Conservation (phyloP, 1,139 yeast species). For the Entelexis paramagnoliae region DNA sequence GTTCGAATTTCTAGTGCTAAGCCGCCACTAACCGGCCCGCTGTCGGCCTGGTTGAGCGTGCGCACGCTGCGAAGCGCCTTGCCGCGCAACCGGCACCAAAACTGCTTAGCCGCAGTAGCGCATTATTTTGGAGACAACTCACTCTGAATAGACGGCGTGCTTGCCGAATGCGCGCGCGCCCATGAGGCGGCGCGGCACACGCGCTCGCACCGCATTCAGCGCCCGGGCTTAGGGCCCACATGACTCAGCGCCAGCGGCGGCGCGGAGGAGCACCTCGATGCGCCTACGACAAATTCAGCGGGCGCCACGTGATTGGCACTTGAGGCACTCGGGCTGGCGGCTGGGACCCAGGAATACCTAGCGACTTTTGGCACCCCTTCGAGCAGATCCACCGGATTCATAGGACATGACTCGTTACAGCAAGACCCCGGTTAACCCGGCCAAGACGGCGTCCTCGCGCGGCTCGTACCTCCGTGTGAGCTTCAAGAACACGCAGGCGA, state of each 20-base stretch:
- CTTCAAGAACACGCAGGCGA: conserved; percentile 99
- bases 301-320: not conserved
- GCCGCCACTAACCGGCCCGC: no score
- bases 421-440: conserved; percentile 98
- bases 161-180: no score
- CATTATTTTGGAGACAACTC: no score
- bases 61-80: no score
- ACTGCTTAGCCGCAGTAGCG: no score
- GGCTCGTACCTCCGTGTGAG: conserved; percentile 99
- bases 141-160: no score
- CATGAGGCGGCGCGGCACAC: no score
- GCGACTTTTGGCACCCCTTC: conserved; percentile 7
- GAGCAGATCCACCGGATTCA: conserved; percentile 11
- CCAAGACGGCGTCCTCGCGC: conserved; percentile 98
- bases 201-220: no score
- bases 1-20: no score
- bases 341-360: conserved; percentile 6
- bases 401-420: conserved; percentile 78
- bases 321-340: not conserved
- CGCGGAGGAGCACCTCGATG: no score
- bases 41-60: no score
- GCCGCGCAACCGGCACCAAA: no score
- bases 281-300: not conserved
- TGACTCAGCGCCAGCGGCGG: not conserved
- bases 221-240: conserved; percentile 4